Conservation (phyloP, 176 grass and related monocot species). For the Raddia guianensis region DNA sequence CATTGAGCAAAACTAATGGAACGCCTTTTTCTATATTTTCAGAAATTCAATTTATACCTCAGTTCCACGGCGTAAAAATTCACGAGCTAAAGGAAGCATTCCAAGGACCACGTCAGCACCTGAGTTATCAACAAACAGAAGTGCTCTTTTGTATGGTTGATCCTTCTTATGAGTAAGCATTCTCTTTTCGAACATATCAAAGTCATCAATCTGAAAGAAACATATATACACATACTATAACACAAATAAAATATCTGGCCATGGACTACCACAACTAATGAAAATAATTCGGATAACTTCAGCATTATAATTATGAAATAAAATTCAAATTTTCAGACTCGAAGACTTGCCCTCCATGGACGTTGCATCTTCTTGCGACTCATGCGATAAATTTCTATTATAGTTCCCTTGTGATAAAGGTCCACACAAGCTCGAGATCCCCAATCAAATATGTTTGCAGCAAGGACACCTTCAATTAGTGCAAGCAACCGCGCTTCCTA, state of each 20-base stretch:
- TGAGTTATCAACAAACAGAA: constrained; percentile 96
- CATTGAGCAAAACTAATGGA: neutral
- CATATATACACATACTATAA: constrained; percentile 14
- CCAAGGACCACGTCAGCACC: constrained; percentile 98
- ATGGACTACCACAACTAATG: constrained; percentile 4
- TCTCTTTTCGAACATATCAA: constrained; percentile 88
- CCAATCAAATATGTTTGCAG: constrained; percentile 99
- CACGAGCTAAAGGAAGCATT: constrained; percentile 96
- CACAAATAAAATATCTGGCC: neutral
- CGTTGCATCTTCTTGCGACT: constrained; percentile 99
- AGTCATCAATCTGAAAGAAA: constrained; percentile 86
- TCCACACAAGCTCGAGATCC: constrained; percentile 98
- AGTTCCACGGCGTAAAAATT: constrained; percentile 78
- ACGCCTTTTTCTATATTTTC: neutral
- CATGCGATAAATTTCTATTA: constrained; percentile 99
- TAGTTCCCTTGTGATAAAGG: constrained; percentile 98
- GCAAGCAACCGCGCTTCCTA: constrained; percentile 91
- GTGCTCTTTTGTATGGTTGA: constrained; percentile 88
- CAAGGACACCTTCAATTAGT: constrained; percentile 93
- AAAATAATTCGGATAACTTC: constrained; percentile 19
- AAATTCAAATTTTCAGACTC: constrained; percentile 26
- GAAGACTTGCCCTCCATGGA: constrained; percentile 83
- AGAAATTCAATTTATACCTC: constrained; percentile 58
- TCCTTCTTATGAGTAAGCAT: constrained; percentile 83
- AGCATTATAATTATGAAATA: constrained; percentile 28